These are phyloP conservation scores for Artemisia annua DNA, from an alignment of 129 eudicot genomes.

Conservation along the genomic window DNA sequence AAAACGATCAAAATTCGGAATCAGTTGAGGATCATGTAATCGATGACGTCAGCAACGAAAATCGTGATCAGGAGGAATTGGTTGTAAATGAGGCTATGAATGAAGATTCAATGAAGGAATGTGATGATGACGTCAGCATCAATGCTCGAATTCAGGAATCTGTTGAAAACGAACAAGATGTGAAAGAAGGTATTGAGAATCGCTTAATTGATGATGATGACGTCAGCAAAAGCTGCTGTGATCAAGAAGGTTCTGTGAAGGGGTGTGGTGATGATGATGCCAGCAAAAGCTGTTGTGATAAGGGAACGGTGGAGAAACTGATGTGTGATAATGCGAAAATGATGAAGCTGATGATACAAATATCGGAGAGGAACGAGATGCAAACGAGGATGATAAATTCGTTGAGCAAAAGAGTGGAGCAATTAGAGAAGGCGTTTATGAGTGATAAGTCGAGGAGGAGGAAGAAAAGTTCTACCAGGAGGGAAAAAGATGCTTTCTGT, in stretches of 20 bases:
- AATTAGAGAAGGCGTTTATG: constrained; percentile 47
- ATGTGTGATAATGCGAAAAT: constrained; percentile 47
- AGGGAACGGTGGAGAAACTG: constrained; percentile 32
- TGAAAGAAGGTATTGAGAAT: too few relatives aligned
- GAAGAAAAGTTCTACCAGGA: constrained; percentile 21
- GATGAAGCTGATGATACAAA: constrained; percentile 40
- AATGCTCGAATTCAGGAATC: too few relatives aligned
- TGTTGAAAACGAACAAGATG: too few relatives aligned
- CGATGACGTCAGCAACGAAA: too few relatives aligned
- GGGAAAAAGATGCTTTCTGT: too few relatives aligned
- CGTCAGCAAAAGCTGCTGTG: too few relatives aligned
- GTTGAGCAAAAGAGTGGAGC: constrained; percentile 41
- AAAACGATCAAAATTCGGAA: not conserved
- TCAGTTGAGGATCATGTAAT: too few relatives aligned
- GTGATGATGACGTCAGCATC: too few relatives aligned
- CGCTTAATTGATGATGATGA: too few relatives aligned
- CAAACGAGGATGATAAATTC: constrained; percentile 44
- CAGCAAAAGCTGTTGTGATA: constrained; percentile 20
- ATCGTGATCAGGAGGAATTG: too few relatives aligned
- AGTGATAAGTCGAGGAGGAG: constrained; percentile 32
- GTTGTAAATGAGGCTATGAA: too few relatives aligned
- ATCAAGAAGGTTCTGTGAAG: not conserved
- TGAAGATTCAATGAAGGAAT: too few relatives aligned
- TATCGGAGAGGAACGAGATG: constrained; percentile 42
- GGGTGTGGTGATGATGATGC: constrained; percentile 9